A percentile compares a stretch with the other conserved stretches of the same genome.
Conservation (phyloP, 176 grass and related monocot species). For the Oryza officinalis region DNA sequence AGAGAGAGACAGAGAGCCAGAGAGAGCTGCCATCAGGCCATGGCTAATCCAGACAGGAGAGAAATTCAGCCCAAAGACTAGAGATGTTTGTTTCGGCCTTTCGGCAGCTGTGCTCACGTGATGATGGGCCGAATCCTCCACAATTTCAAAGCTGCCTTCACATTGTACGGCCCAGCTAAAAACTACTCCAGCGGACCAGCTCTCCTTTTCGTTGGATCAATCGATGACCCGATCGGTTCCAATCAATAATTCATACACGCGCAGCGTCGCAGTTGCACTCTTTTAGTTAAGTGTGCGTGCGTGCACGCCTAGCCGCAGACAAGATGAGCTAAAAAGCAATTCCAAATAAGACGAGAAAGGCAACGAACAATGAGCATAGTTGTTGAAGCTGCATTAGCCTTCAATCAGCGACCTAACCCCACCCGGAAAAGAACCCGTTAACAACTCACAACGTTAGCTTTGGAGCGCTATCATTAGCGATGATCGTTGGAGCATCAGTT, state of each 20-base stretch:
- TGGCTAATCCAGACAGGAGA: neutral
- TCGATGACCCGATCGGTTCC: too few relatives aligned
- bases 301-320: slow-evolving; percentile 30
- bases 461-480: neutral
- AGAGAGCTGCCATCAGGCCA: too few relatives aligned
- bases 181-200: too few relatives aligned
- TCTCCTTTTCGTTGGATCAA: too few relatives aligned
- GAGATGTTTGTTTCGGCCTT: neutral
- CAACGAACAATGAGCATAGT: neutral
- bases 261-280: too few relatives aligned
- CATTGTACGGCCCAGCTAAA: too few relatives aligned
- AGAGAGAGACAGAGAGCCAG: too few relatives aligned
- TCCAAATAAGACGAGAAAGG: slow-evolving; percentile 34
- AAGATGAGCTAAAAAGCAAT: neutral
- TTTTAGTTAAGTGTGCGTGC: neutral
- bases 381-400: slow-evolving; percentile 21
- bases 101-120: neutral
- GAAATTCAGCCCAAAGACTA: neutral
- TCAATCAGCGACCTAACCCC: slow-evolving; percentile 10
- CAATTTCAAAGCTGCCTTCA: neutral
- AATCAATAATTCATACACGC: too few relatives aligned
- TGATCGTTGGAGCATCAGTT: slow-evolving; percentile 2
- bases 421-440: neutral
- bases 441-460: neutral
- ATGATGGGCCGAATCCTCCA: neutral